A percentile compares a stretch with the other conserved stretches of the same genome.
phyloP scores from a whole-genome alignment of 768 basidiomycete genomes.

The Tylopilus cervinicoccineus region DNA sequence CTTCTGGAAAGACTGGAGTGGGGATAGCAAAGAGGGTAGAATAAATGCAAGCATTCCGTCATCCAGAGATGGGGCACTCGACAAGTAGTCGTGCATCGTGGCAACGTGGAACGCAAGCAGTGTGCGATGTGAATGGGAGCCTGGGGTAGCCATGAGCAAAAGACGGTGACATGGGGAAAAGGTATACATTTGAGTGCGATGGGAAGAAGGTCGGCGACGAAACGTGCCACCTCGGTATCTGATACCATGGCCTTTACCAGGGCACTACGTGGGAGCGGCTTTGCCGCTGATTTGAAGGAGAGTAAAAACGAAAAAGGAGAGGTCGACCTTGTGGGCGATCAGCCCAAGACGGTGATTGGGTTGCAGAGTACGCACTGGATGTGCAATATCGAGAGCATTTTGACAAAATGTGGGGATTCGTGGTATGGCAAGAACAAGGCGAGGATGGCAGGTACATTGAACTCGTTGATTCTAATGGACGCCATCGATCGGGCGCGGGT shows the following conservation, averaged over 20 bases:
- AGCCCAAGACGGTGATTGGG: not conserved
- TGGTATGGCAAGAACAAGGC: conserved; percentile 91
- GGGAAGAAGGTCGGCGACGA: conserved; percentile 64
- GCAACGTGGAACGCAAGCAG: conserved; percentile 82
- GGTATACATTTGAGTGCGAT: conserved; percentile 42
- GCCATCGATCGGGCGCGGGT: not conserved
- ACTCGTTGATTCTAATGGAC: conserved; percentile 75
- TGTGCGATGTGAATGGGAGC: conserved; percentile 54
- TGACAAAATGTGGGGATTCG: conserved; percentile 90
- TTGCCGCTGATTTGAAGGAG: conserved; percentile 73
- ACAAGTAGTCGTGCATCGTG: conserved; percentile 75
- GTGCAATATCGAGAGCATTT: conserved; percentile 85
- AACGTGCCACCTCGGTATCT: conserved; percentile 67
- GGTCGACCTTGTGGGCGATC: conserved; percentile 41
- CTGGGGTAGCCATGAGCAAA: conserved; percentile 17
- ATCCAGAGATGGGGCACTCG: conserved; percentile 50
- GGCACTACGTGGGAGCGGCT: conserved; percentile 65
- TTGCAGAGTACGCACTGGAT: conserved; percentile 48
- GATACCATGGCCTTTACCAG: conserved; percentile 76
- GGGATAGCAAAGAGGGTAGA: conserved; percentile 60
- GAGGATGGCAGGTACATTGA: conserved; percentile 78
- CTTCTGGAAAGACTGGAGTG: conserved; percentile 44
- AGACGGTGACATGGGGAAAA: not conserved
- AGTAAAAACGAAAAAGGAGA: conserved; percentile 66
- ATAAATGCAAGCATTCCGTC: conserved; percentile 65